phyloP scores from a whole-genome alignment of 257 asterid genomes.

The Agastache rugosa region DNA sequence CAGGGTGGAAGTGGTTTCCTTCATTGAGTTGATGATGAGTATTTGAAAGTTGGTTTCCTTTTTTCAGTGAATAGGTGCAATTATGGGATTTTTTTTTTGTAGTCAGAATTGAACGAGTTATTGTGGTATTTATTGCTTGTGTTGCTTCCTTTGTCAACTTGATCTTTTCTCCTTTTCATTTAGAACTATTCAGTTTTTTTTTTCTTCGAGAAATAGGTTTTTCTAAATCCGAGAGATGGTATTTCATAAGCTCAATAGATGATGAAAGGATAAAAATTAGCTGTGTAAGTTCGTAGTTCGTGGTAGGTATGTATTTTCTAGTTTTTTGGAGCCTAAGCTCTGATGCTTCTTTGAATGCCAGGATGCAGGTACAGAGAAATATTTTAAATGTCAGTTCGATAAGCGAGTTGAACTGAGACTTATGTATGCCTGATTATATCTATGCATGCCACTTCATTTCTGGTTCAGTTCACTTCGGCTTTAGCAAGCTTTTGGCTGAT shows the following conservation, averaged over 20 bases:
- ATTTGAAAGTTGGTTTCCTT: slow-evolving; percentile 20
- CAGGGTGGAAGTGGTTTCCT: background rate
- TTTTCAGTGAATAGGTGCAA: slow-evolving; percentile 1
- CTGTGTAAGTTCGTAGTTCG: background rate
- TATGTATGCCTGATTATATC: slow-evolving; percentile 2
- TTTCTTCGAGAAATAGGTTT: background rate
- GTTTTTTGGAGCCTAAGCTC: slow-evolving; percentile 17
- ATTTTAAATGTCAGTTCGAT: background rate
- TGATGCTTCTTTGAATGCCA: background rate
- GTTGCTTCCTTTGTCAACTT: slow-evolving; percentile 14
- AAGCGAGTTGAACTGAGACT: background rate
- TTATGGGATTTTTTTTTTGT: background rate
- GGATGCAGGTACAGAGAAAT: background rate
- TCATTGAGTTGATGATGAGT: slow-evolving; percentile 2
- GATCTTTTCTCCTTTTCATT: background rate
- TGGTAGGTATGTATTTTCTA: slow-evolving; percentile 1
- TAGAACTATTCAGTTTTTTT: background rate
- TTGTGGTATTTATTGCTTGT: background rate
- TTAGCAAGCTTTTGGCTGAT: background rate
- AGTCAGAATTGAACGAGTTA: slow-evolving; percentile 8
- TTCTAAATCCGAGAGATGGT: background rate
- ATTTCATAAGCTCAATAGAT: background rate
- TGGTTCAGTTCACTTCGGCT: background rate
- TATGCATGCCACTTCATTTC: background rate
- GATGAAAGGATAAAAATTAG: background rate